These are phyloP conservation scores for Cladobotryum mycophilum DNA, from an alignment of 2,329 filamentous ascomycete genomes.

Conservation along the genomic window DNA sequence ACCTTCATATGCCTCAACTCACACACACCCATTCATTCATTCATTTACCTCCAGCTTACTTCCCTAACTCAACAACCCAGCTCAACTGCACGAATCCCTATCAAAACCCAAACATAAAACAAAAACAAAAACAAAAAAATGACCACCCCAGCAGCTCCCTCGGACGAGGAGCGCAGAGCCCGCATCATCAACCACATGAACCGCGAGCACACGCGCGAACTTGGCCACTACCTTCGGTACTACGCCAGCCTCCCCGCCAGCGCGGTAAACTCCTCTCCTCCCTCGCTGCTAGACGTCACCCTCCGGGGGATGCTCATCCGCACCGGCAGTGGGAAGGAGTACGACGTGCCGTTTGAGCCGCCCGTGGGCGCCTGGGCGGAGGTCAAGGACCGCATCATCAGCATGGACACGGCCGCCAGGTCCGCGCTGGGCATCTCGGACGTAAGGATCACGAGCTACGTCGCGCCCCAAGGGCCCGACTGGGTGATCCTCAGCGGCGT, in stretches of 20 bases:
- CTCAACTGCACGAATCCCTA: too few species aligned
- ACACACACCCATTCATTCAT: too few species aligned
- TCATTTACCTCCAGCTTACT: too few species aligned
- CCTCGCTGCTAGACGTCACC: constrained; percentile 60
- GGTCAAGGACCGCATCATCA: constrained; percentile 62
- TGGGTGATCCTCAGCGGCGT: constrained; percentile 49
- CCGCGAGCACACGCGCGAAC: constrained; percentile 66
- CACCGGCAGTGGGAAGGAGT: constrained; percentile 33
- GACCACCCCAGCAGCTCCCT: not conserved
- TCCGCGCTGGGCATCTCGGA: constrained; percentile 52
- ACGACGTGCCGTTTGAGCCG: constrained; percentile 60
- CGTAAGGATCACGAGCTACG: constrained; percentile 36
- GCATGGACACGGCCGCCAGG: constrained; percentile 57
- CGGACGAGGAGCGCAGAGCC: constrained; percentile 25
- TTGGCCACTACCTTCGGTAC: constrained; percentile 71
- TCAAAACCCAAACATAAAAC: too few species aligned
- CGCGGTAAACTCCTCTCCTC: constrained; percentile 47
- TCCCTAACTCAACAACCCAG: too few species aligned
- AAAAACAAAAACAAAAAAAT: not conserved
- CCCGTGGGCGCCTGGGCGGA: constrained; percentile 64
- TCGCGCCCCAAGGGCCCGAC: constrained; percentile 38
- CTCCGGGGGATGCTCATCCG: constrained; percentile 58
- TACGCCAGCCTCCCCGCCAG: constrained; percentile 53
- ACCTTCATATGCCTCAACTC: too few species aligned
- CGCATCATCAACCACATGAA: constrained; percentile 76